A percentile compares a stretch with the other conserved stretches of the same genome.
Evolutionary conservation across 768 basidiomycete species (phyloP).

Genomic region (Phanerodontia chrysosporium): DNA sequence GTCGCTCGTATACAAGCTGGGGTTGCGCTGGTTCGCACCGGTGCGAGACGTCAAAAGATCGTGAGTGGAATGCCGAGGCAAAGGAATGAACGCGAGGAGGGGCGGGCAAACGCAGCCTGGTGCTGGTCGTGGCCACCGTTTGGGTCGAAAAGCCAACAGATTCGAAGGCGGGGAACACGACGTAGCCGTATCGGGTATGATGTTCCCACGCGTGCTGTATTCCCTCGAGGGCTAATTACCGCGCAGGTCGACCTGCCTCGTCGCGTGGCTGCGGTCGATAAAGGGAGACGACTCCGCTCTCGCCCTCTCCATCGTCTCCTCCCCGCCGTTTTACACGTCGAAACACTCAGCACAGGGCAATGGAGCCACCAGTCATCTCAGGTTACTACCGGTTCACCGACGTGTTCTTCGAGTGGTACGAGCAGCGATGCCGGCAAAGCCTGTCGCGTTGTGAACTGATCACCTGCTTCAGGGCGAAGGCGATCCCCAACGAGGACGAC

Average conservation of each 20-base stretch:
- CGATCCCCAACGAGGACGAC: slow-evolving; percentile 56
- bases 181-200: not conserved
- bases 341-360: not conserved
- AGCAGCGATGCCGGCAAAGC: not conserved
- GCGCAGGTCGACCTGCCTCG: not conserved
- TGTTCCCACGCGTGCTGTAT: slow-evolving; percentile 2
- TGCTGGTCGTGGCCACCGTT: not conserved
- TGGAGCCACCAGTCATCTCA: slow-evolving; percentile 39
- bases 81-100: slow-evolving; percentile 4
- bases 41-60: not conserved
- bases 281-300: not conserved
- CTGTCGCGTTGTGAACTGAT: not conserved
- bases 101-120: not conserved
- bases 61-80: not conserved
- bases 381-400: slow-evolving; percentile 85
- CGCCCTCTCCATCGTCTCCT: not conserved
- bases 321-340: not conserved
- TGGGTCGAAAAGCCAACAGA: not conserved
- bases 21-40: not conserved
- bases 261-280: not conserved
- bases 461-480: slow-evolving; percentile 43
- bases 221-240: not conserved
- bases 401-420: slow-evolving; percentile 77
- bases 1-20: not conserved
- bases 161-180: not conserved